Evolutionary conservation across 495 filamentous ascomycete species (phyloP).

Genomic region (Podospora pseudopauciseta): DNA sequence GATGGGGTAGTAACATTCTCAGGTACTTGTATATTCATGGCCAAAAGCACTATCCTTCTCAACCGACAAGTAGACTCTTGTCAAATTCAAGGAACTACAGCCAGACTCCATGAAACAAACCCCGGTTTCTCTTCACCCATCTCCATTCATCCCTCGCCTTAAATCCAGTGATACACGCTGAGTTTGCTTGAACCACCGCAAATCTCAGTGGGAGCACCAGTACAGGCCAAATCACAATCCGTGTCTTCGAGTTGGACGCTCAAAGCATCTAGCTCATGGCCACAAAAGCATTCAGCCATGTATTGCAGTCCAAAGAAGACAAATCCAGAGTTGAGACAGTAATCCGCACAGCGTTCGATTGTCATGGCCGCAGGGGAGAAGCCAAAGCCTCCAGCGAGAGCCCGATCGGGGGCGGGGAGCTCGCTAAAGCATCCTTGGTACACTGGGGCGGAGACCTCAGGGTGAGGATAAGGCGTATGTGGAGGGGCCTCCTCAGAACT

Average conservation of each 20-base stretch:
- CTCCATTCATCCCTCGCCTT: background rate
- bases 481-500: conserved; percentile 20
- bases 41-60: too few species aligned
- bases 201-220: conserved; percentile 1
- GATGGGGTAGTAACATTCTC: too few species aligned
- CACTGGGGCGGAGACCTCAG: background rate
- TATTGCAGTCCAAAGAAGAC: conserved; percentile 44
- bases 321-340: conserved; percentile 24
- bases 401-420: background rate
- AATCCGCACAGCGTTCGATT: conserved; percentile 10
- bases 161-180: conserved; percentile 20
- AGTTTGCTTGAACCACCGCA: conserved; percentile 26
- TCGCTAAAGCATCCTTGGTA: conserved; percentile 19
- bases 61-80: too few species aligned
- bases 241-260: background rate
- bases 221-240: conserved; percentile 17
- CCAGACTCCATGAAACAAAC: too few species aligned
- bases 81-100: too few species aligned
- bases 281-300: conserved; percentile 60
- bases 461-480: conserved; percentile 12
- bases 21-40: too few species aligned
- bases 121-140: too few species aligned
- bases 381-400: background rate
- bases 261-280: conserved; percentile 30
- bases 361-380: conserved; percentile 15